Conservation (phyloP, 768 basidiomycete species). For the Gautieria morchelliformis region DNA sequence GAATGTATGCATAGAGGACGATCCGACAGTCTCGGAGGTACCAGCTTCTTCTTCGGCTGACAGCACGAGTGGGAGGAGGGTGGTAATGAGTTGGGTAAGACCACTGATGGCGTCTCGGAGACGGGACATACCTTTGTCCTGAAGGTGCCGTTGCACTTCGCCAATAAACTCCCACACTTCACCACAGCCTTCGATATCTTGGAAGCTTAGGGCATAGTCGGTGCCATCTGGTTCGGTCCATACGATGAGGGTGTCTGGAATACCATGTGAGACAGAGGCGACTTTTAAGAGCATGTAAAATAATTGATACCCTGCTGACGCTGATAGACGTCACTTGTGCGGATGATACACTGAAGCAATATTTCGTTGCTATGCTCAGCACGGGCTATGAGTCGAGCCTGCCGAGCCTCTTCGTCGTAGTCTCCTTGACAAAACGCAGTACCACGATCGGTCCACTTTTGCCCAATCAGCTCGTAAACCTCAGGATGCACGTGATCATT, state of each 20-base stretch:
- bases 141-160: constrained; percentile 84
- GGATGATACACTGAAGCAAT: constrained; percentile 72
- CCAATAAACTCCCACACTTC: constrained; percentile 97
- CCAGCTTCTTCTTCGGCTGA: constrained; percentile 2
- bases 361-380: constrained; percentile 65
- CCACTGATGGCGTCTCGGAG: neutral
- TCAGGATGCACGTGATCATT: constrained; percentile 20
- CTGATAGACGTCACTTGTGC: constrained; percentile 77
- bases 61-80: neutral
- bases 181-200: constrained; percentile 88
- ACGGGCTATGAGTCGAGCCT: constrained; percentile 77
- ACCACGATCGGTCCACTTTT: constrained; percentile 91
- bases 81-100: constrained; percentile 1
- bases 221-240: constrained; percentile 96
- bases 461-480: constrained; percentile 91
- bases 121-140: constrained; percentile 40
- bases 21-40: neutral
- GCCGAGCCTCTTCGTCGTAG: constrained; percentile 64
- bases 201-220: constrained; percentile 95
- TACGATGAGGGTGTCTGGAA: constrained; percentile 88
- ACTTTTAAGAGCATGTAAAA: constrained; percentile 2
- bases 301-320: constrained; percentile 65
- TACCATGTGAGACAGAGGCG: constrained; percentile 3
- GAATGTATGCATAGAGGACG: constrained; percentile 8
- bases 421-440: constrained; percentile 95